These are phyloP conservation scores for Kalanchoe fedtschenkoi DNA, from an alignment of 164 flowering plant species.

Conservation along the genomic window DNA sequence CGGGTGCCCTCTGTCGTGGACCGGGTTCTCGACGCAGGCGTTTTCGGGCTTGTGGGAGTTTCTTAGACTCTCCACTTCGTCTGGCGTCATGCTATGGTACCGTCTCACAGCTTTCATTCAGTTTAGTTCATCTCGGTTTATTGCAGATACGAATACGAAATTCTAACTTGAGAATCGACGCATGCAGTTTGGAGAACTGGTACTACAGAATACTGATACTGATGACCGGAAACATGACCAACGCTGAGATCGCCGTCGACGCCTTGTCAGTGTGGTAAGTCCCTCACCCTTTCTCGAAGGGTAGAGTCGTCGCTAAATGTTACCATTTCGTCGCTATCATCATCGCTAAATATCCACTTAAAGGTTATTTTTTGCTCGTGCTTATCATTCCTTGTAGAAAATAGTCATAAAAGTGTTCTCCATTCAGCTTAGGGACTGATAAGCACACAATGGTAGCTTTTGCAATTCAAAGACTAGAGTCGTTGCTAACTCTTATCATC, in stretches of 20 bases:
- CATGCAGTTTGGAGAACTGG: constrained; percentile 64
- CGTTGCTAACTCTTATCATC: too few species aligned
- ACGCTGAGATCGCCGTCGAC: constrained; percentile 58
- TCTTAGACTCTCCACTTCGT: constrained; percentile 36
- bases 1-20: constrained; percentile 40
- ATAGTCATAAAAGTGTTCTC: too few species aligned
- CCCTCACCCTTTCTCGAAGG: background rate
- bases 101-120: background rate
- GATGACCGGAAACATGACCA: constrained; percentile 49
- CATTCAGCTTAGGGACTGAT: too few species aligned
- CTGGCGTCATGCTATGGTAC: constrained; percentile 52
- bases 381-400: too few species aligned
- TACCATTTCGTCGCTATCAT: too few species aligned
- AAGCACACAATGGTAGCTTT: too few species aligned
- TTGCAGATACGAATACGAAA: too few species aligned
- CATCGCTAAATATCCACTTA: too few species aligned
- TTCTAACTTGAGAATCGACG: background rate
- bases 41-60: constrained; percentile 45
- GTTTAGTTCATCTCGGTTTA: background rate
- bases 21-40: constrained; percentile 38
- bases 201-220: constrained; percentile 49
- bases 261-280: constrained; percentile 62
- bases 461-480: too few species aligned
- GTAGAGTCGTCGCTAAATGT: too few species aligned
- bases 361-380: too few species aligned